Evolutionary conservation across 257 asterid genomes (phyloP).

Genomic region (Euphrasia confusa): DNA sequence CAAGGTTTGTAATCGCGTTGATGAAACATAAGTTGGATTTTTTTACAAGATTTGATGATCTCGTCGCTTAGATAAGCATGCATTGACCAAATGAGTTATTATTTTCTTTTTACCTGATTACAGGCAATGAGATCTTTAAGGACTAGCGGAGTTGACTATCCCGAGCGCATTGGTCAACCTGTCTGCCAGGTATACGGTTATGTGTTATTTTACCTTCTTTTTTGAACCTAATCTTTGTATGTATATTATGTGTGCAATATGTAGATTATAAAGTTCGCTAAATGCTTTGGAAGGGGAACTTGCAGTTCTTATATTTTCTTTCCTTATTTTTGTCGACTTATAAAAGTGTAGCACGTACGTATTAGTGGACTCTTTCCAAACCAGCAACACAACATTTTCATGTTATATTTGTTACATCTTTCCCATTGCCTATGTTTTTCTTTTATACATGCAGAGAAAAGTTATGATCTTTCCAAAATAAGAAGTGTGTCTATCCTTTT

Average conservation of each 20-base stretch:
- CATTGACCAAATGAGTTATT: constrained; percentile 24
- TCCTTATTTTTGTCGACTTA: not conserved
- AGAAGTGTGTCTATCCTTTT: not conserved
- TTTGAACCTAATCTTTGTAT: not conserved
- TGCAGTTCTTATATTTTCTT: constrained; percentile 1
- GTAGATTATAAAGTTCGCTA: constrained; percentile 1
- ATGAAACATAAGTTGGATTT: constrained; percentile 11
- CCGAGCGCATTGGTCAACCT: constrained; percentile 76
- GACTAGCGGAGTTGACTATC: constrained; percentile 62
- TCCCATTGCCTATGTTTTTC: constrained; percentile 9
- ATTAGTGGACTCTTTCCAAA: constrained; percentile 2
- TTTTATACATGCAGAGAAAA: not conserved
- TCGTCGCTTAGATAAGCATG: constrained; percentile 21
- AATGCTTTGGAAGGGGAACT: not conserved
- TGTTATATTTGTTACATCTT: not conserved
- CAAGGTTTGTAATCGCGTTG: constrained; percentile 10
- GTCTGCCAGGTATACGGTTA: constrained; percentile 61
- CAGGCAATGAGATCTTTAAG: constrained; percentile 70
- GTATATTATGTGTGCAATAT: not conserved
- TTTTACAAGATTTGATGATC: constrained; percentile 20
- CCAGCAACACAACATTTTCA: not conserved
- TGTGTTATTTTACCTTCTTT: constrained; percentile 4
- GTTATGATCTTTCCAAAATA: not conserved
- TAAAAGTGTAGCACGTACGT: constrained; percentile 1
- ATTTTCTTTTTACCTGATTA: constrained; percentile 15